Percentiles rank a stretch among this genome's conserved stretches.
phyloP scores from a whole-genome alignment of 495 filamentous ascomycete species.

The Polyplosphaeria fusca region DNA sequence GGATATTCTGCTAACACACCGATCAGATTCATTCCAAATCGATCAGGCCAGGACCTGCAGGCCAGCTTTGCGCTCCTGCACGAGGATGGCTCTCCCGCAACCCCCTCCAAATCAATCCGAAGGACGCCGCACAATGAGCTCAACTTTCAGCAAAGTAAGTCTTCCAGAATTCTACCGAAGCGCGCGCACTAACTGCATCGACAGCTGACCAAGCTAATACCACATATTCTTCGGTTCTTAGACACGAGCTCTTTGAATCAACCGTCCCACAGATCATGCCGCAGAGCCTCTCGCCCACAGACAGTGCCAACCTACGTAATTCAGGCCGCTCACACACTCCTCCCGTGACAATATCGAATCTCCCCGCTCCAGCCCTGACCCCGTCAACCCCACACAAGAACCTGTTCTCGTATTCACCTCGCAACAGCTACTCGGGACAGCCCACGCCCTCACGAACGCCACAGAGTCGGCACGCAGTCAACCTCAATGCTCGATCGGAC shows the following conservation, averaged over 20 bases:
- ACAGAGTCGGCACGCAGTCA: slow-evolving; percentile 76
- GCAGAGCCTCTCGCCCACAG: slow-evolving; percentile 57
- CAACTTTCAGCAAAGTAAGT: slow-evolving; percentile 87
- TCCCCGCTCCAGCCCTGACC: slow-evolving; percentile 64
- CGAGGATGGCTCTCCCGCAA: slow-evolving; percentile 87
- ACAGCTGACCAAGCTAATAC: slow-evolving; percentile 90
- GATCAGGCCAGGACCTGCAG: slow-evolving; percentile 87
- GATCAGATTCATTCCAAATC: slow-evolving; percentile 87
- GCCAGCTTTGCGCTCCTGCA: slow-evolving; percentile 87
- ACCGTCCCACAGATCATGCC: slow-evolving; percentile 80
- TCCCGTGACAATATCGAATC: slow-evolving; percentile 53
- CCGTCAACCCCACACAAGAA: slow-evolving; percentile 97
- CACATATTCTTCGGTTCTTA: slow-evolving; percentile 83
- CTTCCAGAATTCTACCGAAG: neutral
- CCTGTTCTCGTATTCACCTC: slow-evolving; percentile 86
- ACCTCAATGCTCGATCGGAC: slow-evolving; percentile 82
- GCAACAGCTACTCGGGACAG: slow-evolving; percentile 66
- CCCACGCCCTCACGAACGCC: slow-evolving; percentile 87
- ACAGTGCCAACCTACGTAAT: slow-evolving; percentile 59
- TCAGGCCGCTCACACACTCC: slow-evolving; percentile 77
- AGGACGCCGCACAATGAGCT: slow-evolving; percentile 86
- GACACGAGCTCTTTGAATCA: slow-evolving; percentile 85
- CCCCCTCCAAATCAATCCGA: slow-evolving; percentile 78
- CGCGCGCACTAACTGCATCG: slow-evolving; percentile 42
- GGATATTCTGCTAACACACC: slow-evolving; percentile 8